A percentile compares a stretch with the other conserved stretches of the same genome.
phyloP scores from a whole-genome alignment of 495 filamentous ascomycete genomes.

The Bombardia bombarda region DNA sequence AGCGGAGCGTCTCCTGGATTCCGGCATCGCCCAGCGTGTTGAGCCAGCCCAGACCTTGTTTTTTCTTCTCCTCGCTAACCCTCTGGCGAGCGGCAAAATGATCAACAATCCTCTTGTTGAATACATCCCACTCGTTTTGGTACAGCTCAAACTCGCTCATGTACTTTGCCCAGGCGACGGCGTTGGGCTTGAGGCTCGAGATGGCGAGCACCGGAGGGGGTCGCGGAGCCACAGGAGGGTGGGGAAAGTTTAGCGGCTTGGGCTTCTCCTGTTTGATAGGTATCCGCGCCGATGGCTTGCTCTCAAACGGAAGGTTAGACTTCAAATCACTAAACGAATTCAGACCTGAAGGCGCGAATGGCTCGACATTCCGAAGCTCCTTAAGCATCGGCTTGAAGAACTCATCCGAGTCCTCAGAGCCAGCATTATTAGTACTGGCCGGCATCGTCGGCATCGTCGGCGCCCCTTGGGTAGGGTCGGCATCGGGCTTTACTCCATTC shows the following conservation, averaged over 20 bases:
- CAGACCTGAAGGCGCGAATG: slow-evolving; percentile 48
- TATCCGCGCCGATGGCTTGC: slow-evolving; percentile 43
- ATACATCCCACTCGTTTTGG: slow-evolving; percentile 59
- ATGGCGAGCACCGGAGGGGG: slow-evolving; percentile 28
- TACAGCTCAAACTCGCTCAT: slow-evolving; percentile 56
- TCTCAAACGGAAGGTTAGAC: slow-evolving; percentile 65
- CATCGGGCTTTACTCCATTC: slow-evolving; percentile 13
- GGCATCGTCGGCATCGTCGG: slow-evolving; percentile 9
- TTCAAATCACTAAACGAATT: slow-evolving; percentile 58
- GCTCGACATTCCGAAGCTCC: slow-evolving; percentile 58
- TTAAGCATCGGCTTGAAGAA: slow-evolving; percentile 46
- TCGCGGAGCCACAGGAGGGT: slow-evolving; percentile 50
- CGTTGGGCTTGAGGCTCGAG: slow-evolving; percentile 30
- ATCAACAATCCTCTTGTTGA: slow-evolving; percentile 53
- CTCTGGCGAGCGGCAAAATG: slow-evolving; percentile 61
- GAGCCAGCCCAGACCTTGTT: slow-evolving; percentile 43
- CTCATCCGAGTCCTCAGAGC: slow-evolving; percentile 38
- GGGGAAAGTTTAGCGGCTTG: slow-evolving; percentile 46
- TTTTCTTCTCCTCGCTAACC: slow-evolving; percentile 38
- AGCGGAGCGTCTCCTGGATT: slow-evolving; percentile 46
- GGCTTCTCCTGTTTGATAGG: slow-evolving; percentile 28
- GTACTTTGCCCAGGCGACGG: slow-evolving; percentile 51
- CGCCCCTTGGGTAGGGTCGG: slow-evolving; percentile 4
- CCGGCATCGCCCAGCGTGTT: slow-evolving; percentile 41
- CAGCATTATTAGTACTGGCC: slow-evolving; percentile 9